Evolutionary conservation across 441 rosid genomes (phyloP), one percentile per base, ranked within the genome.

Genomic region (Arabidopsis hybrid): DNA sequence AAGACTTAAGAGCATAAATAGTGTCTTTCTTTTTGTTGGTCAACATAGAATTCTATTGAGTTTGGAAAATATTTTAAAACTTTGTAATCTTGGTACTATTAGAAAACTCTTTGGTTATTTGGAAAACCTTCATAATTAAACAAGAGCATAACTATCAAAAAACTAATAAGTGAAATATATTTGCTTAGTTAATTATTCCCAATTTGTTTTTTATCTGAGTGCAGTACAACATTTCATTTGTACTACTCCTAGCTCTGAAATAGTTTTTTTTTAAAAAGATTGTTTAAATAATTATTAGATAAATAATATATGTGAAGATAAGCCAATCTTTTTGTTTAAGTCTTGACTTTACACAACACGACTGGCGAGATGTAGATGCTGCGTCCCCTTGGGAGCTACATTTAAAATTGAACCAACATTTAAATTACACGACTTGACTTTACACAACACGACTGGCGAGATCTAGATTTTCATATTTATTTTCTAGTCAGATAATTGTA

Each of bases 341-440:
- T 70, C 42, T 56, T 10, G 65, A n/a, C 77, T 63, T 73, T 73
- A 46, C 34, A 56, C n/a, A 53, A 9, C 56, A 73, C 18, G 46
- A 56, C 77, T 73, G 77, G 71, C 71, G 42, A 73, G 60, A 73
- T 38, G 71, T 65, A 51, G 77, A 73, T 21, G 21, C 49, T 65
- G 65, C 42, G 21, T 12, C 65, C 49, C 65, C 18, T 47, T 65
- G 64, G 58, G 40, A 64, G 70, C 57, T 72, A 18, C 71, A 72
- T 46, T 64, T 32, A 72, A 53, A 45, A 58, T 29, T 52, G 26
- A 21, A 21, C 26, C 26, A 21, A 21, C 26, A 21, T 21, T 21
- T 21, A 21, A 21, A 21, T 21, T 21, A 21, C 26, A 21, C 26
- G 26, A 21, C 26, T 21, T 21, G 26, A 21, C 26, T 21, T 21